phyloP scores from a whole-genome alignment of 768 basidiomycete species.

The Macrolepiota dolichaula region DNA sequence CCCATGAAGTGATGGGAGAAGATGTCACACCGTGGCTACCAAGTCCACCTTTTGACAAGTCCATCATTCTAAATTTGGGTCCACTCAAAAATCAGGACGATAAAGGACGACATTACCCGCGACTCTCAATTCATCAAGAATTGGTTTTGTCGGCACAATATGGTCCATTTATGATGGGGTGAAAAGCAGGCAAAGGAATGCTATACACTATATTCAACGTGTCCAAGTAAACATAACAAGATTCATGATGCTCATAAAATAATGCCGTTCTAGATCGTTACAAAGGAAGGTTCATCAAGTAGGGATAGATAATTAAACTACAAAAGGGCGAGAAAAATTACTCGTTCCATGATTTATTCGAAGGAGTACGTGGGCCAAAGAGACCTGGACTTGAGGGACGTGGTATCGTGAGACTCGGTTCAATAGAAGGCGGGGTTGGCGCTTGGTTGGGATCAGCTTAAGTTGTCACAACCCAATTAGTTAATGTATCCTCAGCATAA shows the following conservation, averaged over 20 bases:
- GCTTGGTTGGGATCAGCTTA: slow-evolving; percentile 55
- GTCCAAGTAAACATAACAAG: background rate
- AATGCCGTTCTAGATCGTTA: background rate
- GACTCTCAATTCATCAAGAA: too few species aligned
- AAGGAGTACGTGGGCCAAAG: slow-evolving; percentile 66
- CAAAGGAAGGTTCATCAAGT: background rate
- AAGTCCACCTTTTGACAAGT: too few species aligned
- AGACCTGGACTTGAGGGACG: slow-evolving; percentile 59
- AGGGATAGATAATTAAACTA: background rate
- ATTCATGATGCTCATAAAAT: background rate
- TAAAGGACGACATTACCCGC: background rate
- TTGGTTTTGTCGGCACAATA: too few species aligned
- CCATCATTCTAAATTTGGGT: too few species aligned
- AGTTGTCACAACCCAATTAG: background rate
- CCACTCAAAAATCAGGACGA: background rate
- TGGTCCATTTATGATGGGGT: too few species aligned
- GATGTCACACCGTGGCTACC: too few species aligned
- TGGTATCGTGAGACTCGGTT: slow-evolving; percentile 60
- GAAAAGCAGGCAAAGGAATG: background rate
- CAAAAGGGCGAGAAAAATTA: background rate
- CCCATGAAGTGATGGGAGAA: too few species aligned
- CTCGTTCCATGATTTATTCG: slow-evolving; percentile 6
- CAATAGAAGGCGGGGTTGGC: slow-evolving; percentile 60
- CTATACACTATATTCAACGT: background rate
- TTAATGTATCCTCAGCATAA: background rate